A percentile compares a stretch with the other conserved stretches of the same genome.
Conservation (phyloP, 148 eudicot genomes). For the Nepenthes gracilis region DNA sequence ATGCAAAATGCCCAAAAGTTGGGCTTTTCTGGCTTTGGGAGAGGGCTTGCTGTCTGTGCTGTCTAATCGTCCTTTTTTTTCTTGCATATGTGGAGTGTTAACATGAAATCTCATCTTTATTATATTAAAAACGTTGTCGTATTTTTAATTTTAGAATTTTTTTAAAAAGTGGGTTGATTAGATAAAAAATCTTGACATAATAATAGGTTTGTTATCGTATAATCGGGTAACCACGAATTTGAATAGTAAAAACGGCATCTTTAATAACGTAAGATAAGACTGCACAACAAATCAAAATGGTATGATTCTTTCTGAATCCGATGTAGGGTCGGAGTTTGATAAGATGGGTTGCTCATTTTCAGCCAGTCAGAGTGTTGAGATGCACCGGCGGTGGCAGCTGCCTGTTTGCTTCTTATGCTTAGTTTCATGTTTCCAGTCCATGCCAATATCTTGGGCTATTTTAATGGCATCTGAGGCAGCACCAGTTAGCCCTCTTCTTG, state of each 20-base stretch:
- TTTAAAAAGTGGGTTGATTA: not conserved
- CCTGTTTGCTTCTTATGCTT: conserved; percentile 49
- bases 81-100: conserved; percentile 8
- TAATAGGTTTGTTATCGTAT: no score
- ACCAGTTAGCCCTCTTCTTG: conserved; percentile 83
- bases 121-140: conserved; percentile 5
- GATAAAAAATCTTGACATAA: not conserved
- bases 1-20: conserved; percentile 61
- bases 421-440: conserved; percentile 49
- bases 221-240: not conserved
- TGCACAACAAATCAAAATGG: no score
- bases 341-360: no score
- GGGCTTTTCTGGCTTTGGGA: conserved; percentile 49
- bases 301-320: no score
- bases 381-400: conserved; percentile 61
- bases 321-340: no score
- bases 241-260: not conserved
- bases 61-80: conserved; percentile 1
- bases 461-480: conserved; percentile 58
- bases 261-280: no score
- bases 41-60: conserved; percentile 50
- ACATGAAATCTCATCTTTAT: no score
- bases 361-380: conserved; percentile 49
- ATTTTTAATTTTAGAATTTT: not conserved
- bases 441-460: conserved; percentile 60